phyloP scores from a whole-genome alignment of 305 asterid species.

The Striga hermonthica region DNA sequence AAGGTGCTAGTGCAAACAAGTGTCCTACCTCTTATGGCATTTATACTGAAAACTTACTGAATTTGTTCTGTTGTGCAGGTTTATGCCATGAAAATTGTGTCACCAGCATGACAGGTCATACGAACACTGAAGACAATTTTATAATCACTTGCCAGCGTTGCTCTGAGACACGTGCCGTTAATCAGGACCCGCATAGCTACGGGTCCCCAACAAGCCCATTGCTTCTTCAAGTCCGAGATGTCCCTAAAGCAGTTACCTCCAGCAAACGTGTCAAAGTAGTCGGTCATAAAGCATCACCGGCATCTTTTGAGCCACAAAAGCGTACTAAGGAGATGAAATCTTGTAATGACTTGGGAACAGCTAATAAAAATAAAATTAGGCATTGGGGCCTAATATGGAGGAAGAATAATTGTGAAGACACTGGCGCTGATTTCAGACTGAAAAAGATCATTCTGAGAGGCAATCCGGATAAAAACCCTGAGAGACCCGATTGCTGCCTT shows the following conservation, averaged over 20 bases:
- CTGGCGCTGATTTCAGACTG: conserved; percentile 59
- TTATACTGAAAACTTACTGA: conserved; percentile 19
- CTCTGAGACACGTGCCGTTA: conserved; percentile 31
- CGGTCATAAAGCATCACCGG: conserved; percentile 36
- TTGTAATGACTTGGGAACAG: no score
- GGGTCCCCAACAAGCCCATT: conserved; percentile 70
- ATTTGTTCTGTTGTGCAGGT: conserved; percentile 46
- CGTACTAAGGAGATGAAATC: conserved; percentile 36
- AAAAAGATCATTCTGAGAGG: conserved; percentile 65
- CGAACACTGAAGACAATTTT: conserved; percentile 38
- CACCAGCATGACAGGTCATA: conserved; percentile 40
- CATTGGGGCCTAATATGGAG: conserved; percentile 86
- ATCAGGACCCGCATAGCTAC: conserved; percentile 38
- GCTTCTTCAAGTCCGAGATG: conserved; percentile 50
- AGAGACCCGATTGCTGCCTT: conserved; percentile 54
- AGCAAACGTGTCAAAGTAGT: conserved; percentile 37
- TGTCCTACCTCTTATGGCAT: conserved; percentile 15
- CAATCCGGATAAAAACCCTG: conserved; percentile 30
- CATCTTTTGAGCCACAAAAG: conserved; percentile 29
- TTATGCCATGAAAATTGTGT: conserved; percentile 73
- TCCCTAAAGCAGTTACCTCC: conserved; percentile 35
- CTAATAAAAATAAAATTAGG: conserved; percentile 15
- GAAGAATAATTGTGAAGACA: conserved; percentile 49
- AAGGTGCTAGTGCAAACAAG: no score
- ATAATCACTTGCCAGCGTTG: conserved; percentile 58